Evolutionary conservation across 805 yeast genomes (phyloP).

Genomic region (Kuraishia floccosa): DNA sequence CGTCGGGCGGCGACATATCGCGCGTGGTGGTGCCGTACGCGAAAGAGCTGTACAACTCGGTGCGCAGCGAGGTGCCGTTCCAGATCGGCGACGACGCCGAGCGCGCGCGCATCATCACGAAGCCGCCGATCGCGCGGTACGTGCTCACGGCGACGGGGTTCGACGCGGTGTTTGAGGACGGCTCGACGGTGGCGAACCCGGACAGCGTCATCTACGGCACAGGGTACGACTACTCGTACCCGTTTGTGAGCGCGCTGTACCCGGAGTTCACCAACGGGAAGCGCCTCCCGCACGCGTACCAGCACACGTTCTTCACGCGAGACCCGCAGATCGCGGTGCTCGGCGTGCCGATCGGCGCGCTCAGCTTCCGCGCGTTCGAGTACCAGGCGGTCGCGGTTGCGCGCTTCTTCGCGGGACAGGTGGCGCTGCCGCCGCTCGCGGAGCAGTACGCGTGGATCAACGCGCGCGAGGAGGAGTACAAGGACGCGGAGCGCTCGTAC

Average conservation of each 20-base stretch:
- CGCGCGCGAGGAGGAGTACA: constrained; percentile 15
- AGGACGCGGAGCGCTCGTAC: constrained; percentile 18
- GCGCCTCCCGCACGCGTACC: constrained; percentile 17
- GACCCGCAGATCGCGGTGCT: constrained; percentile 22
- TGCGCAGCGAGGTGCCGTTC: not conserved
- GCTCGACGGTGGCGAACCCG: constrained; percentile 15
- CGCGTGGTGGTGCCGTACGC: constrained; percentile 32
- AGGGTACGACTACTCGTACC: constrained; percentile 36
- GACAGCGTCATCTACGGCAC: constrained; percentile 37
- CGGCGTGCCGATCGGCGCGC: constrained; percentile 25
- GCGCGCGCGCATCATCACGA: not conserved
- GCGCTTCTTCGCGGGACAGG: constrained; percentile 19
- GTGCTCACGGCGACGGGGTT: not conserved
- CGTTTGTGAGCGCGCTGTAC: constrained; percentile 16
- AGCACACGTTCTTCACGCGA: constrained; percentile 19
- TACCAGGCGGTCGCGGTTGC: constrained; percentile 26
- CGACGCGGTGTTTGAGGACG: constrained; percentile 15
- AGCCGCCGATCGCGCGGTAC: not conserved
- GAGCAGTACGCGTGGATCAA: constrained; percentile 20
- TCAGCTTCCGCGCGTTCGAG: constrained; percentile 27
- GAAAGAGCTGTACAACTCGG: constrained; percentile 7
- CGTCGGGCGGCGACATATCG: constrained; percentile 68
- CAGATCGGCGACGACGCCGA: not conserved
- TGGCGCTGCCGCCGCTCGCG: constrained; percentile 15
- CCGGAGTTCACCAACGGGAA: constrained; percentile 17